Percentiles rank a stretch among this genome's conserved stretches.
Conservation (phyloP, 768 basidiomycete species). For the Rhodotorula diobovata region DNA sequence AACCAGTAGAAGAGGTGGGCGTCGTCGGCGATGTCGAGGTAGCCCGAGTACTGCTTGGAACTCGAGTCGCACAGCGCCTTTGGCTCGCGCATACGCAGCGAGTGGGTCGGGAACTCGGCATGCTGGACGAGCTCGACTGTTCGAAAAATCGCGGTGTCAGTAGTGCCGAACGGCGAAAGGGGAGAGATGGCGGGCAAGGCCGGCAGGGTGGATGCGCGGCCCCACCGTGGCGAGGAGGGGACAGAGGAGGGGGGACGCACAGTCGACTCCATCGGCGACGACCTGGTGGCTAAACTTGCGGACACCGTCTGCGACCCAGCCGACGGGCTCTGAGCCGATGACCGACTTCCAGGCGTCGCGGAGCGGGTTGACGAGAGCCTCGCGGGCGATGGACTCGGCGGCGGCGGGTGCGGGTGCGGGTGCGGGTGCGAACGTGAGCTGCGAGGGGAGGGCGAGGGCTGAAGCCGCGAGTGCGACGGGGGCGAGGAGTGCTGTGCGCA, state of each 20-base stretch:
- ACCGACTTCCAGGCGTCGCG: slow-evolving; percentile 5
- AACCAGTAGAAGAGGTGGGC: slow-evolving; percentile 87
- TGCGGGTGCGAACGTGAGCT: slow-evolving; percentile 10
- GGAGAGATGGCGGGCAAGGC: background rate
- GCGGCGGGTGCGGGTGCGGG: too few species aligned
- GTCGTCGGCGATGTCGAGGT: slow-evolving; percentile 71
- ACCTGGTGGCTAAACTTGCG: slow-evolving; percentile 56
- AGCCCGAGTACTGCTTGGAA: slow-evolving; percentile 78
- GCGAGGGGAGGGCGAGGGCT: slow-evolving; percentile 19
- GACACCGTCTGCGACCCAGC: slow-evolving; percentile 52
- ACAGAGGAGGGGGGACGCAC: slow-evolving; percentile 58
- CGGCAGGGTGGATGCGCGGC: background rate
- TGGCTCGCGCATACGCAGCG: slow-evolving; percentile 56
- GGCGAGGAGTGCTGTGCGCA: background rate
- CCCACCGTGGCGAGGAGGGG: background rate
- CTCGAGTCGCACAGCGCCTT: slow-evolving; percentile 70
- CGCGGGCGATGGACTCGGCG: background rate
- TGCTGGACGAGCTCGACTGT: slow-evolving; percentile 65
- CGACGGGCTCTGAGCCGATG: slow-evolving; percentile 5
- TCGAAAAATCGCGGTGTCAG: background rate
- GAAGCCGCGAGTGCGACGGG: background rate
- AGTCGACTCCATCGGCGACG: slow-evolving; percentile 65
- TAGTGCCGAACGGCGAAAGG: too few species aligned
- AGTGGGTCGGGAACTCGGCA: slow-evolving; percentile 55
- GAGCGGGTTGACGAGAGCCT: background rate